phyloP scores from a whole-genome alignment of 768 basidiomycete genomes.

The Chalciporus piperatus region DNA sequence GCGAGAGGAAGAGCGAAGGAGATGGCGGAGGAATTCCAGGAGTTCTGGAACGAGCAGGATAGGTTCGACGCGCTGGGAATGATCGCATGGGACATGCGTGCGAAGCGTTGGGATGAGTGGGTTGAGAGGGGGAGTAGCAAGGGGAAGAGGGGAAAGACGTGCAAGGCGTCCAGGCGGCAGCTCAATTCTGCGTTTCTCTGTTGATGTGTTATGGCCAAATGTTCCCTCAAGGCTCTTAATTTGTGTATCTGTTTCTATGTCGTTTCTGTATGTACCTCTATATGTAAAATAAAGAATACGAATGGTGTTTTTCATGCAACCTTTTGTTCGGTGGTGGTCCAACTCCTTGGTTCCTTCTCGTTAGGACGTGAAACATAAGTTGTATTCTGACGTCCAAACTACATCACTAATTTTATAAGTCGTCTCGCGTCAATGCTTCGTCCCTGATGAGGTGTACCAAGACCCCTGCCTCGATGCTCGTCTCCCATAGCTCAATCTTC shows the following conservation, averaged over 20 bases:
- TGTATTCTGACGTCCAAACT: neutral
- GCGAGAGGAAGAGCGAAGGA: conserved; percentile 47
- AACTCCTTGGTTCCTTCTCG: too few species aligned
- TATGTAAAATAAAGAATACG: conserved; percentile 19
- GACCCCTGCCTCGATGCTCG: conserved; percentile 66
- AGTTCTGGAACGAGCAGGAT: conserved; percentile 21
- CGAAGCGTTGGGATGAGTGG: conserved; percentile 22
- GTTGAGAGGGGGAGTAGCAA: conserved; percentile 3
- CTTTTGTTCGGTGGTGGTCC: too few species aligned
- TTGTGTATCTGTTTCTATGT: conserved; percentile 2
- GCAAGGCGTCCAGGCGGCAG: conserved; percentile 16
- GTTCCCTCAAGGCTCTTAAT: neutral
- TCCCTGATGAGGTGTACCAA: conserved; percentile 47
- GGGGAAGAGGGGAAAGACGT: conserved; percentile 5
- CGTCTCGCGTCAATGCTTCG: neutral
- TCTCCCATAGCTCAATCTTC: conserved; percentile 72
- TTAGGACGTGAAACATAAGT: too few species aligned
- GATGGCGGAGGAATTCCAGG: conserved; percentile 37
- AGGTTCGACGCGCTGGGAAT: conserved; percentile 13
- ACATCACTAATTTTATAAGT: neutral
- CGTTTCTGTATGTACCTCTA: conserved; percentile 19
- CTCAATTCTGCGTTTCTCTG: conserved; percentile 10
- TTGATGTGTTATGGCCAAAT: conserved; percentile 4
- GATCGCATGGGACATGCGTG: conserved; percentile 16
- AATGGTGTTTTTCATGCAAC: neutral